Evolutionary conservation across 2,329 filamentous ascomycete species (phyloP).

Genomic region (Sporothrix brasiliensis): DNA sequence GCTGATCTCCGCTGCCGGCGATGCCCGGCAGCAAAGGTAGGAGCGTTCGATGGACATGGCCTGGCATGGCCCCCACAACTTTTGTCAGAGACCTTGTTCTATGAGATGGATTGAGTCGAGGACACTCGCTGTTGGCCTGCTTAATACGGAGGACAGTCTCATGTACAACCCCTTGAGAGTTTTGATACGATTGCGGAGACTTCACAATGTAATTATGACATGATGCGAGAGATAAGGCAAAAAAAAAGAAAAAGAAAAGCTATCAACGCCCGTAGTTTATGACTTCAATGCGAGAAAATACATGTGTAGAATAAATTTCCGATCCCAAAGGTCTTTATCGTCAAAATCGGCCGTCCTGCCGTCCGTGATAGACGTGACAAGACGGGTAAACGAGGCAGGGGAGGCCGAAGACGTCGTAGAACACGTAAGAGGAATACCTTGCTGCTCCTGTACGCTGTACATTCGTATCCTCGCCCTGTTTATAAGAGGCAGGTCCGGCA

Average conservation of each 20-base stretch:
- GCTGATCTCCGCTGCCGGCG: constrained; percentile 17
- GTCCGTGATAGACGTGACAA: constrained; percentile 19
- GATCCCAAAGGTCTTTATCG: not conserved
- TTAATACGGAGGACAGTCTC: not conserved
- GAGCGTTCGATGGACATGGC: not conserved
- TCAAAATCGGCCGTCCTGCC: not conserved
- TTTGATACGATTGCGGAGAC: constrained; percentile 19
- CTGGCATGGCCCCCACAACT: constrained; percentile 18
- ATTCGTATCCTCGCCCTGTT: no score
- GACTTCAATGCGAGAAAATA: not conserved
- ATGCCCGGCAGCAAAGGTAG: not conserved
- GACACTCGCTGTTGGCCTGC: not conserved
- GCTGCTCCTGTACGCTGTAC: not conserved
- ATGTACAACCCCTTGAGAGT: no score
- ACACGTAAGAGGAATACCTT: constrained; percentile 2
- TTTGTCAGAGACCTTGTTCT: not conserved
- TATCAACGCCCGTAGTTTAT: not conserved
- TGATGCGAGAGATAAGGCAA: not conserved
- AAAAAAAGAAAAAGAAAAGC: constrained; percentile 1
- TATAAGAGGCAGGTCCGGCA: not conserved
- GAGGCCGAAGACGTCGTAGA: constrained; percentile 7
- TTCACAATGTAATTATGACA: not conserved
- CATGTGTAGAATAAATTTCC: not conserved
- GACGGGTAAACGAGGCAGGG: constrained; percentile 10
- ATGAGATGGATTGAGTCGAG: not conserved